A percentile compares a stretch with the other conserved stretches of the same genome.
Evolutionary conservation across 208 protist species (phyloP).

Genomic region (Trypanosoma caninum): DNA sequence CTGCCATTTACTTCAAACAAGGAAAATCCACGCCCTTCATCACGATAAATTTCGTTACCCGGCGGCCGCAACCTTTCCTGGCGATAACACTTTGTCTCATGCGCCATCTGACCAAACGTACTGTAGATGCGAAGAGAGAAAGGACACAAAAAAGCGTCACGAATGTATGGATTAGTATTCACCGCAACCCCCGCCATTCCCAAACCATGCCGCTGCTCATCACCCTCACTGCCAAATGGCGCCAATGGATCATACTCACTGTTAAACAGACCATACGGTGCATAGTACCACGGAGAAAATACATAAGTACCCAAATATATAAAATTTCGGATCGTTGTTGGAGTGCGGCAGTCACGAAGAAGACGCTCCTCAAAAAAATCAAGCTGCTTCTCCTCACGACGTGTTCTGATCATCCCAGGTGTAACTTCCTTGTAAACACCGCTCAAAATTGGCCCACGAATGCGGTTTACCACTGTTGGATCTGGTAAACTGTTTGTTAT

Average conservation of each 20-base stretch:
- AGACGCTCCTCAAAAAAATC: constrained; percentile 87
- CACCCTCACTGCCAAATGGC: constrained; percentile 3
- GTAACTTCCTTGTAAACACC: constrained; percentile 66
- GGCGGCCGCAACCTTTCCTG: constrained; percentile 55
- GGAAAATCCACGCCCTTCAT: constrained; percentile 62
- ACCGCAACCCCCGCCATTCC: background rate
- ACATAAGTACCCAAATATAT: constrained; percentile 61
- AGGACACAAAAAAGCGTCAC: constrained; percentile 80
- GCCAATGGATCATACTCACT: constrained; percentile 61
- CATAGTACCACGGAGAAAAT: constrained; percentile 87
- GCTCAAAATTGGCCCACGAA: constrained; percentile 39
- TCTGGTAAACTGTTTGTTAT: background rate
- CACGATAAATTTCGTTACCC: constrained; percentile 78
- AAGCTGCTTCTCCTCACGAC: constrained; percentile 45
- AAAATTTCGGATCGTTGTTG: constrained; percentile 78
- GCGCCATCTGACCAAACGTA: constrained; percentile 61
- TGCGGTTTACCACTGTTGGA: background rate
- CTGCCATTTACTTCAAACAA: constrained; percentile 86
- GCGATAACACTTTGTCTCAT: constrained; percentile 67
- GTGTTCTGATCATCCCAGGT: constrained; percentile 68
- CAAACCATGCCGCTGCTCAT: background rate
- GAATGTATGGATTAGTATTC: constrained; percentile 58
- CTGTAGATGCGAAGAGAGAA: constrained; percentile 80
- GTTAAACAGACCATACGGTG: constrained; percentile 76
- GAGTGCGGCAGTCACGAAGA: constrained; percentile 70